Conservation (phyloP, 2,329 filamentous ascomycete species). For the Coniella vitis region DNA sequence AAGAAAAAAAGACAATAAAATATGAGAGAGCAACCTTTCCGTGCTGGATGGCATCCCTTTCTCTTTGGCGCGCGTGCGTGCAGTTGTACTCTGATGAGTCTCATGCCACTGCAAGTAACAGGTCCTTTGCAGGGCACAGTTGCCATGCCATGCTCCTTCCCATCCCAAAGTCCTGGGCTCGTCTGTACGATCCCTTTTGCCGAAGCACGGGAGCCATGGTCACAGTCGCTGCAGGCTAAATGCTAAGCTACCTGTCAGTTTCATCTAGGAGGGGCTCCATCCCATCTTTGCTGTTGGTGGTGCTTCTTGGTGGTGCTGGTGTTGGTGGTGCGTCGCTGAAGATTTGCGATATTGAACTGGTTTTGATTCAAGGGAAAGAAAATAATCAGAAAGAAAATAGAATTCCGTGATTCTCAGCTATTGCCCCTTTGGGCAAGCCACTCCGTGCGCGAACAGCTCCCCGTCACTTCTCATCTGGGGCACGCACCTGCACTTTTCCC, state of each 20-base stretch:
- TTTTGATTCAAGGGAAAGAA: no score
- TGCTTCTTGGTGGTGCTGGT: no score
- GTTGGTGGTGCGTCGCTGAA: conserved; percentile 7
- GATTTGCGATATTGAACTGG: conserved; percentile 4
- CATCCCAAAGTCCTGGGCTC: no score
- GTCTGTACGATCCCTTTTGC: neutral
- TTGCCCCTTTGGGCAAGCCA: conserved; percentile 15
- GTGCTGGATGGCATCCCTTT: no score
- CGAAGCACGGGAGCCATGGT: neutral
- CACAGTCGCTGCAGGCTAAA: conserved; percentile 21
- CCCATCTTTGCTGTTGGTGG: conserved; percentile 7
- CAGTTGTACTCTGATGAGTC: no score
- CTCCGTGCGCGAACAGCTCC: conserved; percentile 12
- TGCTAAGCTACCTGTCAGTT: conserved; percentile 26
- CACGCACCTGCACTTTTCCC: neutral
- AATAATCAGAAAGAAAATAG: no score
- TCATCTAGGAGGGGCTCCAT: conserved; percentile 19
- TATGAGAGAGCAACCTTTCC: no score
- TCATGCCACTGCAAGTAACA: no score
- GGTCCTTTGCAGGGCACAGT: no score
- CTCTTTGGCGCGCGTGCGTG: no score
- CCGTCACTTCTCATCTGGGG: conserved; percentile 13
- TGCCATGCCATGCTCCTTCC: no score
- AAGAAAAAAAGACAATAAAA: no score
- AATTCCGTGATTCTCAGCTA: conserved; percentile 12